Evolutionary conservation across 805 yeast genomes (phyloP).

Genomic region (Kazachstania taianensis): DNA sequence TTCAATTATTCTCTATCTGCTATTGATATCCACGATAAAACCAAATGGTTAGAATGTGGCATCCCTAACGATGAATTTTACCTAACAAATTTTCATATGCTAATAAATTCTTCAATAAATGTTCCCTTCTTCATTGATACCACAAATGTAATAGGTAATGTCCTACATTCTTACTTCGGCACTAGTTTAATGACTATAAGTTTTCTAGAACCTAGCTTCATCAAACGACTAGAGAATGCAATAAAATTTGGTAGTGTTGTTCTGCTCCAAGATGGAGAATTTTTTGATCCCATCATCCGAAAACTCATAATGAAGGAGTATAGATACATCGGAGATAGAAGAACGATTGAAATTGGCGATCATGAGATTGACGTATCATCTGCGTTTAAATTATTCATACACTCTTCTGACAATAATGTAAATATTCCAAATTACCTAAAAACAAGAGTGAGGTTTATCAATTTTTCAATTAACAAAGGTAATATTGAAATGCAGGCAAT

Average conservation of each 20-base stretch:
- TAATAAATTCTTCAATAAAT: conserved; percentile 29
- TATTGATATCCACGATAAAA: conserved; percentile 32
- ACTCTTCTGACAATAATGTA: conserved; percentile 47
- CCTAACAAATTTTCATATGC: conserved; percentile 52
- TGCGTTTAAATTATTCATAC: conserved; percentile 49
- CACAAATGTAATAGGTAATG: conserved; percentile 35
- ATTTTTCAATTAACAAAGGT: conserved; percentile 63
- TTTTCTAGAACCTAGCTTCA: conserved; percentile 57
- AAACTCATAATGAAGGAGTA: conserved; percentile 54
- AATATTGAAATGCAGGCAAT: conserved; percentile 56
- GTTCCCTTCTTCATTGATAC: conserved; percentile 72
- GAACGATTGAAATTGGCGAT: conserved; percentile 48
- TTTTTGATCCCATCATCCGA: conserved; percentile 63
- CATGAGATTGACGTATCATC: conserved; percentile 58
- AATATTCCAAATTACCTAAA: conserved; percentile 44
- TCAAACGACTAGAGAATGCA: conserved; percentile 66
- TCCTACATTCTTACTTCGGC: conserved; percentile 28
- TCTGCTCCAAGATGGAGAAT: conserved; percentile 69
- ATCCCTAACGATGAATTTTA: conserved; percentile 50
- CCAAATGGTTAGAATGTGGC: conserved; percentile 44
- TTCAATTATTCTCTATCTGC: conserved; percentile 31
- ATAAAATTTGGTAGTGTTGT: conserved; percentile 73
- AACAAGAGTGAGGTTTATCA: conserved; percentile 52
- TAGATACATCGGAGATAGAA: conserved; percentile 57
- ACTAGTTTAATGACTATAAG: conserved; percentile 47